Evolutionary conservation across 2,329 filamentous ascomycete species (phyloP), one percentile per base, ranked within the genome.

Genomic region (Fusarium oxysporum): DNA sequence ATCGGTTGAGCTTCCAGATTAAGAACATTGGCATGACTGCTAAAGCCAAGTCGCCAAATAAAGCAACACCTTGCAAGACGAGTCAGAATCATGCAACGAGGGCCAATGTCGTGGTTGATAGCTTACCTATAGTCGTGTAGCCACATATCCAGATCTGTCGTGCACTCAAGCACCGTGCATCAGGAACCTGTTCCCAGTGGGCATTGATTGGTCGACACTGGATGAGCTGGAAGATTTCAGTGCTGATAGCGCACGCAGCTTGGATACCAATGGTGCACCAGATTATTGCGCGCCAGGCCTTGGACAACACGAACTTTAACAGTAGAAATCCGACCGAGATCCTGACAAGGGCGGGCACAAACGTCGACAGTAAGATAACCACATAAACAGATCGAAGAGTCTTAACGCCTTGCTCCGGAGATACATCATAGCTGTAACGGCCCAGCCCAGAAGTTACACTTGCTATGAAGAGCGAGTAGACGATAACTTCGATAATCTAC

Each of bases 1-100:
- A 35, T 25, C 60, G 32, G 28, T 35, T 57, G 41, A 63, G 35
- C 4, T 30, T 44, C 60, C 60, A 57, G 43, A 63, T 48, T 9
- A 63, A 37, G 17, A 57, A 50, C 28, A 63, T 63, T 28, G 60
- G 60, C 37, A 59, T 16, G 21, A 63, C 35, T 16, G 44, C 33
- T 21, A 63, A 28, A 10, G 25, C 13, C 43, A 63, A 51, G 43
- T 63, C 61, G n/a, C 61, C 40, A 9, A 50, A 28, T 35, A 63
- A 35, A 25, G 43, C 40, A 28, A 38, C 35, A 25, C 53, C 61
- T 51, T 58, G 40, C n/a, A 43, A 43, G 13, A 38, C 8, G n/a
- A 35, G 47, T 51, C 32, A 51, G 32, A 12, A 37, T 43, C 41
- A 43, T 43, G 41, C 41, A 43, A 43, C n/a, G 41, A 43, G n/a